A percentile compares a stretch with the other conserved stretches of the same genome.
These are phyloP conservation scores for Lichtheimia ornata DNA, from an alignment of 371 early-diverging fungal species.

Conservation along the genomic window DNA sequence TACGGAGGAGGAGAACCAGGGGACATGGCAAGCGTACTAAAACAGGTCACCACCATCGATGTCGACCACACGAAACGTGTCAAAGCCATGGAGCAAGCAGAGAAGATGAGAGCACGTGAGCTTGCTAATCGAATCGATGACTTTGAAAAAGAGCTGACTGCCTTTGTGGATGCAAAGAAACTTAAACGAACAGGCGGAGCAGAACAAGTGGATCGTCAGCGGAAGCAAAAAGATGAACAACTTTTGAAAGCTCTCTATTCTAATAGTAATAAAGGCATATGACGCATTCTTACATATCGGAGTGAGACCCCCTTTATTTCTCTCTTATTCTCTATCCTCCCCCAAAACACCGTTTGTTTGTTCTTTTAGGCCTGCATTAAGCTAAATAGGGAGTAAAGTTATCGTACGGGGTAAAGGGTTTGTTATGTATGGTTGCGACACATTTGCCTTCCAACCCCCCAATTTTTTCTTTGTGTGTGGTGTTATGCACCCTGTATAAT, in stretches of 20 bases:
- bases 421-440: neutral
- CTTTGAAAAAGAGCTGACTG: constrained; percentile 70
- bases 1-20: constrained; percentile 28
- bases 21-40: constrained; percentile 62
- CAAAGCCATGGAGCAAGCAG: constrained; percentile 69
- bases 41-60: constrained; percentile 68
- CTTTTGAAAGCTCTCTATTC: constrained; percentile 42
- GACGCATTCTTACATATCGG: constrained; percentile 13
- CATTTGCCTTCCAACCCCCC: neutral
- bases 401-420: neutral
- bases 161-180: constrained; percentile 64
- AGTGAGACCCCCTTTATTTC: no score
- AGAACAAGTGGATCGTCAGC: constrained; percentile 12
- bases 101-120: constrained; percentile 66
- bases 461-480: no score
- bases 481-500: no score
- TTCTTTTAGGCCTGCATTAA: neutral
- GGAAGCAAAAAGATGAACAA: constrained; percentile 50
- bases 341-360: neutral
- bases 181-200: constrained; percentile 72
- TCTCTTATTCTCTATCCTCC: no score
- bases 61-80: constrained; percentile 68
- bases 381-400: constrained; percentile 1
- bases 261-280: constrained; percentile 6
- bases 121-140: constrained; percentile 65